These are phyloP conservation scores for Annulohypoxylon stygium DNA, from an alignment of 495 filamentous ascomycete genomes.

Conservation along the genomic window DNA sequence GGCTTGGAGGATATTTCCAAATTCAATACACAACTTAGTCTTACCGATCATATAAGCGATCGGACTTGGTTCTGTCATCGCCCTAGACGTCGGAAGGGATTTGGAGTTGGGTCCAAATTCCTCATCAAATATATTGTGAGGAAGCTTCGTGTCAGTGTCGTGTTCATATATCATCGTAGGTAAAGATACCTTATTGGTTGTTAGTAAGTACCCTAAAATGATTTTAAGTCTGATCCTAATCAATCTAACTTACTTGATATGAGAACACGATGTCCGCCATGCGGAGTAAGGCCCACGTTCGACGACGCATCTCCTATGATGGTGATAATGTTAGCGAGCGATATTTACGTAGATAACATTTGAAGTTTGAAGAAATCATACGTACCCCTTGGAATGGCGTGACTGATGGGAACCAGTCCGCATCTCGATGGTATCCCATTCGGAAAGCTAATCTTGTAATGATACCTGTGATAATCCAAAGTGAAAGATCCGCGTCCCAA, in stretches of 20 bases:
- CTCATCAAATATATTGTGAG: conserved; percentile 93
- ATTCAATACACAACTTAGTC: conserved; percentile 70
- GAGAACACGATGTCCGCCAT: conserved; percentile 89
- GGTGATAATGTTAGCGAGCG: conserved; percentile 17
- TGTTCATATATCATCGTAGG: conserved; percentile 87
- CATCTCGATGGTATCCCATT: conserved; percentile 96
- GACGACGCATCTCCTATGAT: conserved; percentile 81
- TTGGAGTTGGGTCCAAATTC: conserved; percentile 87
- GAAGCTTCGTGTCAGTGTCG: conserved; percentile 88
- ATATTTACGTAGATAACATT: background rate
- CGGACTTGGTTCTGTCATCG: conserved; percentile 82
- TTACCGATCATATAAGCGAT: conserved; percentile 91
- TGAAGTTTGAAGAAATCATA: conserved; percentile 9
- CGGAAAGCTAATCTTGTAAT: conserved; percentile 88
- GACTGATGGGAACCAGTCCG: conserved; percentile 84
- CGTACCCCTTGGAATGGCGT: conserved; percentile 81
- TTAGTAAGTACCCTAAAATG: conserved; percentile 51
- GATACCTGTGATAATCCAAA: conserved; percentile 85
- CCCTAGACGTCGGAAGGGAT: conserved; percentile 79
- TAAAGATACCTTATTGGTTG: conserved; percentile 66
- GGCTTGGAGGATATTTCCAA: conserved; percentile 66
- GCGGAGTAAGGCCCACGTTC: conserved; percentile 88
- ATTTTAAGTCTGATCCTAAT: background rate
- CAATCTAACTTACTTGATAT: conserved; percentile 68
- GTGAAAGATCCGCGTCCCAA: conserved; percentile 81